phyloP scores from a whole-genome alignment of 805 yeast species.

The Sungouiozyma ichnusensis region DNA sequence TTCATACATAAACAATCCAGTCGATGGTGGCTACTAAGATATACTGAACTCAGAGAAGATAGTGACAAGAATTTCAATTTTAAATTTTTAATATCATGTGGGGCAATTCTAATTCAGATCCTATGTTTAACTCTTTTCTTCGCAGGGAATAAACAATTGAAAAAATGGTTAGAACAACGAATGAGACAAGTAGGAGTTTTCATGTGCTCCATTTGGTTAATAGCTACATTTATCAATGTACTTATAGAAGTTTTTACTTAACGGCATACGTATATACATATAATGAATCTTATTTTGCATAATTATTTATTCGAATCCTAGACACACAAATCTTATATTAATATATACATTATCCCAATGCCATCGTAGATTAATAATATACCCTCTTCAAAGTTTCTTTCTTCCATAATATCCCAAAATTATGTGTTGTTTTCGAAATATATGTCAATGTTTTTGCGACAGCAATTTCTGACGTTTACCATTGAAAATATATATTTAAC shows the following conservation, averaged over 20 bases:
- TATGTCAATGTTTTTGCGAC: background rate
- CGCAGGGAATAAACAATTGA: slow-evolving; percentile 8
- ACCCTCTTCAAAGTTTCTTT: too few relatives aligned
- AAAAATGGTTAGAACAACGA: slow-evolving; percentile 6
- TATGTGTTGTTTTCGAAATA: background rate
- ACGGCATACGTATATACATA: background rate
- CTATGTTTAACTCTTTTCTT: slow-evolving; percentile 12
- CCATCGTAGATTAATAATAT: too few relatives aligned
- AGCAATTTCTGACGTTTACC: background rate
- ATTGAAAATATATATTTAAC: background rate
- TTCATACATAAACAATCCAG: slow-evolving; percentile 11
- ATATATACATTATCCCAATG: too few relatives aligned
- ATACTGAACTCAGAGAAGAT: slow-evolving; percentile 12
- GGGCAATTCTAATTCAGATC: slow-evolving; percentile 16
- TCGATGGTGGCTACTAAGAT: slow-evolving; percentile 19
- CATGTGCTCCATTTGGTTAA: slow-evolving; percentile 21
- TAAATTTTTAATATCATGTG: slow-evolving; percentile 22
- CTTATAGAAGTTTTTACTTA: slow-evolving; percentile 13
- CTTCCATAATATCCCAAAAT: too few relatives aligned
- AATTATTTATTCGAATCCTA: too few relatives aligned
- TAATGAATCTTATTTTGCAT: background rate
- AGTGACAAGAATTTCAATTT: slow-evolving; percentile 4
- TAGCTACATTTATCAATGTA: slow-evolving; percentile 20
- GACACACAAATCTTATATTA: too few relatives aligned
- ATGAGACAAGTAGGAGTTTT: slow-evolving; percentile 15